Conservation (phyloP, 805 yeast genomes). For the Metschnikowia peoriensis region DNA sequence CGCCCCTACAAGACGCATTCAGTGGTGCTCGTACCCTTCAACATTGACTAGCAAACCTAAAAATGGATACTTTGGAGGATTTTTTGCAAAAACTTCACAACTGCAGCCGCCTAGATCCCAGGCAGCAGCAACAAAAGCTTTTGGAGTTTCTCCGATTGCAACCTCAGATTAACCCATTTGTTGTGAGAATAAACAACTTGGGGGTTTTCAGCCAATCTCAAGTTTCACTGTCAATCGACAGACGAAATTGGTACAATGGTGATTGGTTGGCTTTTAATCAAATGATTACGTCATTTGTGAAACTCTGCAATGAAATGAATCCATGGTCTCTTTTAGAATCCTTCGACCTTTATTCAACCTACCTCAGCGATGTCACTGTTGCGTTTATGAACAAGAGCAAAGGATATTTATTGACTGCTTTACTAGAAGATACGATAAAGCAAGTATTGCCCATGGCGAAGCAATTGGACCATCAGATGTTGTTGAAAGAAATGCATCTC, state of each 20-base stretch:
- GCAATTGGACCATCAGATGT: conserved; percentile 40
- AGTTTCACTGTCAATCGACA: conserved; percentile 21
- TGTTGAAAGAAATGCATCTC: conserved; percentile 36
- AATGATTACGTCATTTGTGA: conserved; percentile 45
- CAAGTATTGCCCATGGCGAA: conserved; percentile 45
- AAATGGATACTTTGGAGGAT: conserved; percentile 22
- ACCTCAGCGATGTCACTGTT: conserved; percentile 45
- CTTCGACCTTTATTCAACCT: conserved; percentile 51
- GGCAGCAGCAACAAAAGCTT: conserved; percentile 22
- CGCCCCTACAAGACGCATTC: not conserved
- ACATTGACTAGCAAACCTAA: not conserved
- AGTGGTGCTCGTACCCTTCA: too few relatives aligned
- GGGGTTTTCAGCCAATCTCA: conserved; percentile 18
- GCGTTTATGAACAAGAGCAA: conserved; percentile 47
- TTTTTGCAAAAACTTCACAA: conserved; percentile 34
- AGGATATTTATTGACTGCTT: conserved; percentile 34
- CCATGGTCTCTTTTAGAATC: conserved; percentile 53
- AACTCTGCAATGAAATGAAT: conserved; percentile 48
- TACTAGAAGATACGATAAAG: conserved; percentile 38
- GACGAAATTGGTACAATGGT: conserved; percentile 24
- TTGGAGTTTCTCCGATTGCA: conserved; percentile 24
- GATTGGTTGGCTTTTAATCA: conserved; percentile 50
- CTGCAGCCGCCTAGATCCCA: conserved; percentile 18
- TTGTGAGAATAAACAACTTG: conserved; percentile 24
- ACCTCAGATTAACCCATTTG: conserved; percentile 26